Evolutionary conservation across 2,329 filamentous ascomycete species (phyloP), one percentile per base, ranked within the genome.

Genomic region (Orbilia javanica): DNA sequence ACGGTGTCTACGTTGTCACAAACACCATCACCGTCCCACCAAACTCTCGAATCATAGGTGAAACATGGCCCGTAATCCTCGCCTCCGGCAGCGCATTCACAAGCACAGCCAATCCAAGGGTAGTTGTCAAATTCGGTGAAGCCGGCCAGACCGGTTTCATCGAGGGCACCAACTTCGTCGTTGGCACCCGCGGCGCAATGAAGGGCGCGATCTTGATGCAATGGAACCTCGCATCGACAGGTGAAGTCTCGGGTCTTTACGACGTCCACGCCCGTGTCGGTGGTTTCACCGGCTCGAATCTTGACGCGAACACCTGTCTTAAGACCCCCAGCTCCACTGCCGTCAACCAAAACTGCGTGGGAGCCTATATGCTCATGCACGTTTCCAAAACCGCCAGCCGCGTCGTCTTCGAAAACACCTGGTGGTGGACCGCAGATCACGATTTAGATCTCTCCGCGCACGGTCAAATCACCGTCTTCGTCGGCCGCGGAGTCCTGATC

Each of bases 191-290:
- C 2, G 80, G 80, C 7, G 89, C 34, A 86, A 89, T 6, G 86
- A 89, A 0, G 92, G 92, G 68, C 3, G 92, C 92, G 0, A 86
- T 91, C 7, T 85, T 94, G 3, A 89, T 94, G 73, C 87, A 94
- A 82, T 94, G 90, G 86, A 94, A 94, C 82, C 52, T 78, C 44
- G 63, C 76, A 42, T 73, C 74, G 42, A 85, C 94, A 13, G 87
- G 86, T 60, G 86, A 10, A 81, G 73, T 80, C 11, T 74, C 76
- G 1, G 89, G 88, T 15, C 86, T 91, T 83, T 99, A 94, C 92
- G 96, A 99, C 82, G 91, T 94, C 18, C 96, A 99, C 86, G 91
- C 96, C 85, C 93, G 96, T 82, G 89, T 99, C 81, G 95, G 94
- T 81, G 96, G 96, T 34, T 60, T 90, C 91, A 70, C 67, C 20